phyloP scores from a whole-genome alignment of 1,284 basidiomycete genomes.

The Cystobasidium pallidum region DNA sequence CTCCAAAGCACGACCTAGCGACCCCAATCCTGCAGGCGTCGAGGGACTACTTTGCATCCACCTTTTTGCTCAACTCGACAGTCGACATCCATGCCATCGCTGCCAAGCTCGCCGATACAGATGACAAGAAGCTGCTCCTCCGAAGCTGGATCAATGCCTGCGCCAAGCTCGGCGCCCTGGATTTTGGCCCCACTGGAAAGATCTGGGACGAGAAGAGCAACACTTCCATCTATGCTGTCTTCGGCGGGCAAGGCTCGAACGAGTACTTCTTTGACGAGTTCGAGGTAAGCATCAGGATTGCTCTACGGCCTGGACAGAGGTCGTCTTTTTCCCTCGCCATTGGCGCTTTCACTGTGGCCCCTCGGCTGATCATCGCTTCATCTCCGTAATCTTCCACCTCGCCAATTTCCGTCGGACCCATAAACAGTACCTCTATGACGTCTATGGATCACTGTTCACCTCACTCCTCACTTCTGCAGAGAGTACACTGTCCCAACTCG shows the following conservation, averaged over 20 bases:
- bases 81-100: constrained; percentile 43
- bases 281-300: no score
- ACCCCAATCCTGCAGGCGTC: constrained; percentile 49
- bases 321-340: no score
- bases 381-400: constrained; percentile 1
- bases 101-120: constrained; percentile 21
- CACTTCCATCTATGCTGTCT: constrained; percentile 84
- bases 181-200: constrained; percentile 38
- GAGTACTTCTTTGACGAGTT: constrained; percentile 98
- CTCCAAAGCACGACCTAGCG: constrained; percentile 49
- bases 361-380: not conserved
- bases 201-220: constrained; percentile 20
- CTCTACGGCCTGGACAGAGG: no score
- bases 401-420: no score
- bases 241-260: constrained; percentile 98
- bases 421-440: constrained; percentile 78
- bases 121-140: constrained; percentile 36
- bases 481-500: constrained; percentile 62
- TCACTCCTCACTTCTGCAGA: constrained; percentile 69
- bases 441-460: constrained; percentile 78
- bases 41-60: constrained; percentile 16
- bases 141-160: constrained; percentile 22
- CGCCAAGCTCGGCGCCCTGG: constrained; percentile 15
- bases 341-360: not conserved
- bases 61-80: constrained; percentile 49